A percentile compares a stretch with the other conserved stretches of the same genome.
Evolutionary conservation across 2,329 filamentous ascomycete species (phyloP).

Genomic region (Colletotrichum aenigma): DNA sequence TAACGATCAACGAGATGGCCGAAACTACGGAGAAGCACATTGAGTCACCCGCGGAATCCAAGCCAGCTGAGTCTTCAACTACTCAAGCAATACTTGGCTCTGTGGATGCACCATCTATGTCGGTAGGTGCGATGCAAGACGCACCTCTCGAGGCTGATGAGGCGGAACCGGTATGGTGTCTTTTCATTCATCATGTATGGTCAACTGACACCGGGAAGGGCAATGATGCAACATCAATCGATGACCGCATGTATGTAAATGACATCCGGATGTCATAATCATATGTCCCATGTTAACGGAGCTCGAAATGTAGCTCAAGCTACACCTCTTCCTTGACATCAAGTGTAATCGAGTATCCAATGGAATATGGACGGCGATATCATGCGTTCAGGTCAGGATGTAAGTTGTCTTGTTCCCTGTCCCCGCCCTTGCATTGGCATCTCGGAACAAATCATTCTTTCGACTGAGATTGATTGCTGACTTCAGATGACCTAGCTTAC

Average conservation of each 20-base stretch:
- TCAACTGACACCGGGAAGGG: not conserved
- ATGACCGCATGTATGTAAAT: not conserved
- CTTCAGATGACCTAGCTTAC: not conserved
- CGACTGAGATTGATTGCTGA: too few relatives aligned
- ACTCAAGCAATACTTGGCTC: not conserved
- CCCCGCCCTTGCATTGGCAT: not conserved
- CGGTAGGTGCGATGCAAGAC: not conserved
- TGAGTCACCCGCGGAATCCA: not conserved
- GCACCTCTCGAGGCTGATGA: not conserved
- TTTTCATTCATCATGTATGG: not conserved
- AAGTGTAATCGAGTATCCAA: conserved; percentile 1
- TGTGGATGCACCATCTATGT: not conserved
- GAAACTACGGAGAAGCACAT: not conserved
- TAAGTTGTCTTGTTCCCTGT: conserved; percentile 9
- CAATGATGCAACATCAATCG: not conserved
- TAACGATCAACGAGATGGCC: not conserved
- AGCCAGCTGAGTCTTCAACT: too few relatives aligned
- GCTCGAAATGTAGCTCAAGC: not conserved
- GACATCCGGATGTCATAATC: not conserved
- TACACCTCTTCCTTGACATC: conserved; percentile 2
- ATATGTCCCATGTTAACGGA: not conserved
- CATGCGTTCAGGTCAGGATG: conserved; percentile 12
- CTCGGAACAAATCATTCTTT: not conserved
- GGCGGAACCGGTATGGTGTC: not conserved
- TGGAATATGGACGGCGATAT: conserved; percentile 7